Evolutionary conservation across 2,329 filamentous ascomycete species (phyloP).

Genomic region (Colletotrichum euphorbiae): DNA sequence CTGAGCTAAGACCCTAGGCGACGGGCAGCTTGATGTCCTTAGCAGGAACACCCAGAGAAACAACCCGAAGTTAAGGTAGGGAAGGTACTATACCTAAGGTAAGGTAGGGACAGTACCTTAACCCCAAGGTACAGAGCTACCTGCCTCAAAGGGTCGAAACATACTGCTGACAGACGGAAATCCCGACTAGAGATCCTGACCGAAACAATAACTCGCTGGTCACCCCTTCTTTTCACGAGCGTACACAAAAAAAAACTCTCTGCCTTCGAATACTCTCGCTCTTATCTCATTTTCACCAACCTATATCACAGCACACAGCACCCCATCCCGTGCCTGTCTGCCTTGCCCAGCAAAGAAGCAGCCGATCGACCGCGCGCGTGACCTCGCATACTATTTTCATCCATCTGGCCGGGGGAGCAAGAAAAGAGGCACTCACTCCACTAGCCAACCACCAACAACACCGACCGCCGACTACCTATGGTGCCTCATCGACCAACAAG

Average conservation of each 20-base stretch:
- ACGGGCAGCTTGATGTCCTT: background rate
- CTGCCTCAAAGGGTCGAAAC: no score
- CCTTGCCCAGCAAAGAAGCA: background rate
- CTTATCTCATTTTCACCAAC: background rate
- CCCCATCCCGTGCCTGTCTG: slow-evolving; percentile 1
- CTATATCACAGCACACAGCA: slow-evolving; percentile 12
- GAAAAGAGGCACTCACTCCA: slow-evolving; percentile 7
- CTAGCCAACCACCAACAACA: slow-evolving; percentile 17
- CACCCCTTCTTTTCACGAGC: background rate
- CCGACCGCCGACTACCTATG: slow-evolving; percentile 6
- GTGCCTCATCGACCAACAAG: slow-evolving; percentile 13
- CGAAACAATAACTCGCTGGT: slow-evolving; percentile 1
- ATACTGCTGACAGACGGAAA: background rate
- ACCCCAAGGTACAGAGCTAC: no score
- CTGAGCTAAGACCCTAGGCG: slow-evolving; percentile 1
- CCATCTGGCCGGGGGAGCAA: background rate
- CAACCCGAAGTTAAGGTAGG: background rate
- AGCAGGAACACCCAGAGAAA: slow-evolving; percentile 10
- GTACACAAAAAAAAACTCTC: no score
- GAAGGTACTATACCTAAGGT: background rate
- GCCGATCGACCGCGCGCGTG: slow-evolving; percentile 5
- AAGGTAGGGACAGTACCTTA: background rate
- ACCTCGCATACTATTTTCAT: slow-evolving; percentile 6
- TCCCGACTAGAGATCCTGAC: slow-evolving; percentile 7
- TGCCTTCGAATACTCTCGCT: background rate